Base-by-base conservation (phyloP, 352 stramenopile genomes). In the Globisporangium cylindrosporum region DNA sequence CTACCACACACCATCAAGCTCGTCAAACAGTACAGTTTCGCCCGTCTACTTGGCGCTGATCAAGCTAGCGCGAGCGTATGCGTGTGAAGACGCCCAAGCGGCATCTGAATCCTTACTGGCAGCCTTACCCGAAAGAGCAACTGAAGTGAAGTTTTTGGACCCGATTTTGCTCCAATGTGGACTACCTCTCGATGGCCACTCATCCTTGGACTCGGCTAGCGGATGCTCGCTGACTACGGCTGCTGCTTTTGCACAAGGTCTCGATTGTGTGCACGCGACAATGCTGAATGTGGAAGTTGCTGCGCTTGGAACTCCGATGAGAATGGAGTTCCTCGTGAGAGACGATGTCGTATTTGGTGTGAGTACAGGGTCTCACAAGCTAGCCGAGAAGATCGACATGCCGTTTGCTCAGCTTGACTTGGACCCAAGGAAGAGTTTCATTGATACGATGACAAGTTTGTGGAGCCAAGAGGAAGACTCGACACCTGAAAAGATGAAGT, bases 61-160 rank as follows among this genome's bases (percentile, higher is more conserved):
- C 29, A 36, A 36, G 29, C 29, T 36, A 3, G 29, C 8, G 29
- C 29, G 29, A 36, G 29, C 29, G 29, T 36, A 36, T 7, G 29
- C 8, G 1, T 7, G 29, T 36, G 29, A 36, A 36, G 29, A 36
- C 8, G 29, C 29, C 1, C 29, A 36, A 7, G 29, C 8, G 29
- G 29, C 3, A 36, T 36, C 29, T 36, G 29, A 7, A 8, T 36
- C 29, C 3, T 36, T 7, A 7, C 29, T 36, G 29, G 3, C 29
- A 36, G 29, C 29, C 3, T 7, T 7, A 36, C 8, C 29, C 3
- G 29, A 36, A 3, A 54, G 12, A 6, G 48, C 5, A 22, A 1
- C 32, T 20, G 46, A 58, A 58, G 27, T 66, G 27, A 58, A 32
- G 9, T 46, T 57, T 29, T 27, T 66, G n/a, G 46, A 66, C 15